Percentiles rank a stretch among this genome's conserved stretches.
These are phyloP conservation scores for Poteriospumella lacustris DNA, from an alignment of 108 stramenopile species.

Conservation along the genomic window DNA sequence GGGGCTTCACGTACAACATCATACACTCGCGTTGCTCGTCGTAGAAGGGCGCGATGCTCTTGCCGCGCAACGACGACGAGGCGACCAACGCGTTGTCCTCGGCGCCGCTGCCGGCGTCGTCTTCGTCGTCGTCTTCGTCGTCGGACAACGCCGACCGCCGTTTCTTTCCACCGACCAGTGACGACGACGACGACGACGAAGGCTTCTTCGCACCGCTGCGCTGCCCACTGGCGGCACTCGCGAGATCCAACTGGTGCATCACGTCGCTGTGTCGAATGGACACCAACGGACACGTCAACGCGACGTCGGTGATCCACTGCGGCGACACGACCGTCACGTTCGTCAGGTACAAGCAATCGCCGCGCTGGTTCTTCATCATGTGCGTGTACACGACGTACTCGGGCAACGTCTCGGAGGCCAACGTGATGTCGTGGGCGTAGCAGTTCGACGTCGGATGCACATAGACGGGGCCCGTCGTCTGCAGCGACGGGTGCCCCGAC, in stretches of 20 bases:
- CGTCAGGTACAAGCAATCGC: background rate
- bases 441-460: background rate
- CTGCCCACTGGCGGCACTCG: no score
- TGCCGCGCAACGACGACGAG: no score
- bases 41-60: no score
- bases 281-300: background rate
- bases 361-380: background rate
- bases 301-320: background rate
- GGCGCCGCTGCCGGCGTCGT: no score
- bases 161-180: no score
- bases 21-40: background rate
- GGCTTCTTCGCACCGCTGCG: no score
- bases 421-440: background rate
- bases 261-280: no score
- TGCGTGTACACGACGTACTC: slow-evolving; percentile 1
- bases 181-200: background rate
- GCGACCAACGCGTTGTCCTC: no score
- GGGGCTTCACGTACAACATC: background rate
- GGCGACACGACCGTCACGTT: background rate
- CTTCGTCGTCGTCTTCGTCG: no score
- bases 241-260: no score
- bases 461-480: background rate
- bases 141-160: no score
- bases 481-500: background rate
- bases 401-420: background rate